These are phyloP conservation scores for Geotrichum cucujoidarum DNA, from an alignment of 1,139 yeast species.

Conservation along the genomic window DNA sequence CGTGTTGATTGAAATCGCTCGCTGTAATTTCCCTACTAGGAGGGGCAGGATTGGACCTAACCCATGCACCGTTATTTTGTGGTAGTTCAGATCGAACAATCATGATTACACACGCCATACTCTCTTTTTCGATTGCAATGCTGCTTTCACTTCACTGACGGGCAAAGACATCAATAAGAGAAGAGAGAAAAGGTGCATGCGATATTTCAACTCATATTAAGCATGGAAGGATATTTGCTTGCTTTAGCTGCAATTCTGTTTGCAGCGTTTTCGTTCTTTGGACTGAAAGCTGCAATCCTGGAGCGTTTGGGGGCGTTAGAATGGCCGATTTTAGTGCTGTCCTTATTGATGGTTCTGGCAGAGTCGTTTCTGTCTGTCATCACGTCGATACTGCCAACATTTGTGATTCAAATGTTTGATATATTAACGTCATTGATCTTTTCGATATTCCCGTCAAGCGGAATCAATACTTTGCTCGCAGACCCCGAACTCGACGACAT, in stretches of 20 bases:
- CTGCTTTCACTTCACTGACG: no score
- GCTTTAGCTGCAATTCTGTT: background rate
- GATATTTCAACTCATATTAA: background rate
- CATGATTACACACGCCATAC: no score
- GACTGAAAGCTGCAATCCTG: slow-evolving; percentile 15
- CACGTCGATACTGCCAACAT: slow-evolving; percentile 33
- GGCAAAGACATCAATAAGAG: no score
- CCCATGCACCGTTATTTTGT: no score
- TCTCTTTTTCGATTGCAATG: no score
- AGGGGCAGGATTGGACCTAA: background rate
- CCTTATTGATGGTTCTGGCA: slow-evolving; percentile 33
- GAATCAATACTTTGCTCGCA: slow-evolving; percentile 20
- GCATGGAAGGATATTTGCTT: background rate
- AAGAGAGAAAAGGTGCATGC: no score
- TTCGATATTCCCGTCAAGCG: slow-evolving; percentile 20
- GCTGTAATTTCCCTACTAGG: background rate
- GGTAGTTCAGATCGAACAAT: no score
- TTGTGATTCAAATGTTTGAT: slow-evolving; percentile 31
- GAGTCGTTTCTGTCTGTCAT: slow-evolving; percentile 34
- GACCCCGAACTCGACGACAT: slow-evolving; percentile 25
- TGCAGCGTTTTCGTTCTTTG: slow-evolving; percentile 11
- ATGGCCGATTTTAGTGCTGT: slow-evolving; percentile 33
- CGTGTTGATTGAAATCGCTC: no score
- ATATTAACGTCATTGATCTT: slow-evolving; percentile 22
- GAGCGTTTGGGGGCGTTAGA: slow-evolving; percentile 32